Evolutionary conservation across 2,329 filamentous ascomycete genomes (phyloP), one percentile per base, ranked within the genome.

Genomic region (Orbilia ellipsospora): DNA sequence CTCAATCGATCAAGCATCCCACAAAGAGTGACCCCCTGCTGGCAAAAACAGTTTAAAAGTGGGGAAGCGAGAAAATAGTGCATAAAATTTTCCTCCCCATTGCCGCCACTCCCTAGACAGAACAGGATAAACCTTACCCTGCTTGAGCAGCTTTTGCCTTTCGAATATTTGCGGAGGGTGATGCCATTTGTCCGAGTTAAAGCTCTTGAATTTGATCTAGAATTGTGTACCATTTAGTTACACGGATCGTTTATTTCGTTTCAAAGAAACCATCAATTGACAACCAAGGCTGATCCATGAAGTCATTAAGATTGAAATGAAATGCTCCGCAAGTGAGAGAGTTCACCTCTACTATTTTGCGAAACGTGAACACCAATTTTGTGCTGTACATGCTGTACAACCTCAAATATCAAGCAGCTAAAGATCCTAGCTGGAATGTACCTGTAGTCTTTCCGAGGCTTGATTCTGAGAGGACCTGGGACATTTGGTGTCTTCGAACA

Each of bases 31-130:
- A 13, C n/a, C n/a, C 64, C 72, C 48, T 67, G 63, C 48, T 42
- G 20, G 70, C 62, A 63, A 57, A 64, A 50, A n/a, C 20, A 20
- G n/a, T 54, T 54, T 59, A 64, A 75, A 75, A 65, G 64, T 69
- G 72, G 72, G 64, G 64, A 75, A 69, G 64, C 64, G 64, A 68
- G 70, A 75, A 75, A 75, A 69, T 44, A 56, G 57, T 75, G 72
- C 72, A 69, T 75, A 59, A 68, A 36, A 59, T 54, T 69, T 69
- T 75, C 67, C 1, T 52, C 20, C 68, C 68, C 70, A 28, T 68
- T 59, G 45, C 59, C 51, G 64, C 64, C 57, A 23, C 62, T 28
- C 63, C 56, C 56, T 36, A 62, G 62, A 54, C 61, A 61, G 48
- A 56, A 62, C 64, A 75, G 64, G 64, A 61, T 69, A 68, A 61